Evolutionary conservation across 257 asterid species (phyloP), one percentile per base, ranked within the genome.

Genomic region (Solanum sejunctum): DNA sequence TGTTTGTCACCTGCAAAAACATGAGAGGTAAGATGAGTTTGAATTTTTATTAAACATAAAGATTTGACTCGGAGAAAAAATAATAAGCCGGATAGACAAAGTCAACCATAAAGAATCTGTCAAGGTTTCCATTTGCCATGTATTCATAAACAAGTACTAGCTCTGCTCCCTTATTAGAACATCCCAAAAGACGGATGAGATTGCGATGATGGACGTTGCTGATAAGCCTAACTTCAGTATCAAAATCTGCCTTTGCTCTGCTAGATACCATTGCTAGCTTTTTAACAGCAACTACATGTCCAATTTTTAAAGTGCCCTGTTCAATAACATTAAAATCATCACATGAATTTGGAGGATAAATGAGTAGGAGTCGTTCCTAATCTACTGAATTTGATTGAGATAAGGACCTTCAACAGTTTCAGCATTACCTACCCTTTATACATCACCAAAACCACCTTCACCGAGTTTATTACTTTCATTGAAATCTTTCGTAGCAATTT

Each of bases 171-270:
- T n/a, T n/a, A n/a, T n/a, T n/a, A n/a, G n/a, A n/a, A n/a, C n/a
- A n/a, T n/a, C n/a, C n/a, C n/a, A n/a, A n/a, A n/a, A n/a, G n/a
- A n/a, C n/a, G n/a, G n/a, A n/a, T n/a, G n/a, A n/a, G n/a, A n/a
- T 91, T 95, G 64, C 98, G 95, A 55, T 94, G 99, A 90, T 95
- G 99, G 58, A 94, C 97, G 82, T 94, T 95, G 51, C 97, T 93
- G 82, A 95, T 91, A 28, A 95, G 97, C 89, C 92, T 89, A 13
- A 92, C 98, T 89, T 95, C 98, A 56, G 87, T 91, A 81, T 94
- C 99, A 32, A 95, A 95, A 66, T 93, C 97, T 52, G 90, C 87
- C 83, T 91, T 89, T 83, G 92, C 97, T 86, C 93, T 92, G 87
- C 88, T 87, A 32, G 90, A 67, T 84, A 77, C 83, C 67, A 93